Base-by-base conservation (phyloP, 176 grass and related monocot genomes). In the Aechmea fasciata region DNA sequence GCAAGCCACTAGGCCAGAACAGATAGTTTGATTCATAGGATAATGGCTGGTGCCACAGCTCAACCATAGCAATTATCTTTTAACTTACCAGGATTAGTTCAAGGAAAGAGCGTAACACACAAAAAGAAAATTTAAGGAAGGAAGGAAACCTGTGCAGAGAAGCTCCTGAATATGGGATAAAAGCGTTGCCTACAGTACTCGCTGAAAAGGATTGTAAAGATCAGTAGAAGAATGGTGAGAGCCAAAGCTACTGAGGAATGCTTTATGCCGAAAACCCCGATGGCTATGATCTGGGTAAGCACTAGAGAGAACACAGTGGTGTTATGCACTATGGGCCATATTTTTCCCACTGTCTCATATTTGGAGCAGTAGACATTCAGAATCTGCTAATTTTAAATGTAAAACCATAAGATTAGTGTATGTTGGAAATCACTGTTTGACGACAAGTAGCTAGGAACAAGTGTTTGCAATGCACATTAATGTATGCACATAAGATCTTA, bases 321-420 rank as follows among this genome's bases (percentile, higher is more conserved):
- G 84, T 87, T 89, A 89, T 97, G 93, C 71, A 97, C 88, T 64
- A 92, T 72, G 4, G 93, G 86, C 93, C 93, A 92, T 50, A 97
- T 50, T 70, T 75, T 86, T 13, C 93, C 93, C 73, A 84, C 89
- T 73, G 88, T 87, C 48, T 97, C 93, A 57, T 97, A 97, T 67
- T 84, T 90, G 9, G 85, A 81, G 13, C 81, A 75, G 73, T 97
- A 97, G 13, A 92, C 93, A 52, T 97, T 97, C 28, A 97, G 22
- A 61, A 97, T 83, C 86, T 96, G 85, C 53, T 80, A 50, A 33
- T 66, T 11, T 47, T 17, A 9, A 18, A 15, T 9, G 7, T 19
- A 61, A 61, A 61, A 15, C 22, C 13, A 22, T 61, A 19, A 41
- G 33, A 41, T 41, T 41, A 41, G 33, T 41, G 33, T 41, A 41